Evolutionary conservation across 208 protist genomes (phyloP).

Genomic region (Leishmania major): DNA sequence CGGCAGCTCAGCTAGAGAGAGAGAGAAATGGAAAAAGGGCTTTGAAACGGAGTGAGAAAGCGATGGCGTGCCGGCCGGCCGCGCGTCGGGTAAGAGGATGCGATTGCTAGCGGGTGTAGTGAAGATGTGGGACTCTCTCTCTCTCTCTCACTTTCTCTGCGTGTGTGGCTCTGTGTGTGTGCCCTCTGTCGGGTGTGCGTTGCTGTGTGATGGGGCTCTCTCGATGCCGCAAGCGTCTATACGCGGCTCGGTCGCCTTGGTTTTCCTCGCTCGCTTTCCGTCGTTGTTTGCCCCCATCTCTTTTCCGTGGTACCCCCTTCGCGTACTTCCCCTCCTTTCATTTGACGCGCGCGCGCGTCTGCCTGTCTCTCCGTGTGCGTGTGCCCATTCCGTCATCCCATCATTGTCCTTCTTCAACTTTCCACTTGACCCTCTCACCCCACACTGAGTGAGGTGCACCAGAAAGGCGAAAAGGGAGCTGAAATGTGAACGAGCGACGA

Average conservation of each 20-base stretch:
- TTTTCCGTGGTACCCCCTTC: neutral
- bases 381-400: neutral
- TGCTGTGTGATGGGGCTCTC: neutral
- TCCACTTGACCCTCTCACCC: neutral
- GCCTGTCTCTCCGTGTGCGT: neutral
- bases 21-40: neutral
- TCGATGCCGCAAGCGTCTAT: neutral
- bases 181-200: neutral
- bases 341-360: neutral
- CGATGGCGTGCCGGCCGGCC: neutral
- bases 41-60: neutral
- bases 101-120: neutral
- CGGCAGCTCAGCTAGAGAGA: conserved; percentile 21
- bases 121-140: neutral
- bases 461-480: neutral
- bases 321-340: neutral
- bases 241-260: no score
- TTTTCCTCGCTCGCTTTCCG: neutral
- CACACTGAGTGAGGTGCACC: neutral
- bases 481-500: neutral
- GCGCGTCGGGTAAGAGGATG: neutral
- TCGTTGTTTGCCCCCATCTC: neutral
- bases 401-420: neutral
- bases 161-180: neutral
- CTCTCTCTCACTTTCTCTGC: no score